Evolutionary conservation across 2,329 filamentous ascomycete genomes (phyloP).

Genomic region (Cadophora luteo-olivacea): DNA sequence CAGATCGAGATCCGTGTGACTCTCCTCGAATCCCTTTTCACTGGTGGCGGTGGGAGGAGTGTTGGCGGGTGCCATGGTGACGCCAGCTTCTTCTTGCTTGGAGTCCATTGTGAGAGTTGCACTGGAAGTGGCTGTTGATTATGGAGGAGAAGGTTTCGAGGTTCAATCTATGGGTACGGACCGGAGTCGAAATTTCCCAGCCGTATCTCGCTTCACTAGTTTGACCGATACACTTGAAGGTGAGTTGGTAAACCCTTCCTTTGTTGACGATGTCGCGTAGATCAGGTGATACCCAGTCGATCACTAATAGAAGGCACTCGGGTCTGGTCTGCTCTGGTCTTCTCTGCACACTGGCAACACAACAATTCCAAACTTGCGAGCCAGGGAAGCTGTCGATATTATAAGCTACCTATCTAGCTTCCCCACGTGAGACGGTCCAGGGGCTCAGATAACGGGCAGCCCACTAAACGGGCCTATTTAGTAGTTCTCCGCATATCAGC

Average conservation of each 20-base stretch:
- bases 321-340: neutral
- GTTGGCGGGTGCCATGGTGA: slow-evolving; percentile 10
- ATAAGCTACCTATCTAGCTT: slow-evolving; percentile 5
- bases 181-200: neutral
- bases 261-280: neutral
- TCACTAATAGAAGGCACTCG: neutral
- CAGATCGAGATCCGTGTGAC: slow-evolving; percentile 9
- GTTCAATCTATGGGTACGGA: neutral
- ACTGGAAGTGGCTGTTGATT: neutral
- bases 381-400: neutral
- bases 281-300: neutral
- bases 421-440: slow-evolving; percentile 2
- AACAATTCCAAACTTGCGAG: neutral
- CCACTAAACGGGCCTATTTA: slow-evolving; percentile 20
- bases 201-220: slow-evolving; percentile 4
- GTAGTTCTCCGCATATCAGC: slow-evolving; percentile 23
- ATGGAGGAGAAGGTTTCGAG: neutral
- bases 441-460: slow-evolving; percentile 14
- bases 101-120: neutral
- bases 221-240: neutral
- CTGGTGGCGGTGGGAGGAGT: slow-evolving; percentile 12
- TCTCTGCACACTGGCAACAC: neutral
- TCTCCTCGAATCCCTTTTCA: slow-evolving; percentile 3
- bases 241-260: neutral
- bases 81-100: slow-evolving; percentile 20